Evolutionary conservation across 495 filamentous ascomycete genomes (phyloP).

Genomic region (Tuber umbilicatum): DNA sequence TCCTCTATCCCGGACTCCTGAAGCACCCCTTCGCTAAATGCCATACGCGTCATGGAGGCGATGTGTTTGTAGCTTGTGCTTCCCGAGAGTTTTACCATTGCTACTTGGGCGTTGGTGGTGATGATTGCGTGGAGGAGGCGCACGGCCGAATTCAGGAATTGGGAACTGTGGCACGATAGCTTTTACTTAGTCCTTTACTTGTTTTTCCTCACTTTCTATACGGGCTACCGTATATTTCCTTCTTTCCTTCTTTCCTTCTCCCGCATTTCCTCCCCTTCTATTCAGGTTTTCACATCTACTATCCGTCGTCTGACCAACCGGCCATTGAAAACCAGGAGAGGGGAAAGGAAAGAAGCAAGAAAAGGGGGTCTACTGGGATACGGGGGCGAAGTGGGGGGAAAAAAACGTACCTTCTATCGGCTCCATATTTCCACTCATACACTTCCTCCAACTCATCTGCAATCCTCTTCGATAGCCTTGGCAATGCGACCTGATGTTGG

Average conservation of each 20-base stretch:
- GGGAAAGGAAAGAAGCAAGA: neutral
- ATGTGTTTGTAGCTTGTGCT: conserved; percentile 57
- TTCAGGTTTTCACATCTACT: conserved; percentile 4
- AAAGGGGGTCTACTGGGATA: conserved; percentile 2
- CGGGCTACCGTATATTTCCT: neutral
- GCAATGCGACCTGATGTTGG: conserved; percentile 51
- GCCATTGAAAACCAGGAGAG: neutral
- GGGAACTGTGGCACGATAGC: conserved; percentile 34
- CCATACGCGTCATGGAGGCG: conserved; percentile 59
- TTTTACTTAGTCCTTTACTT: neutral
- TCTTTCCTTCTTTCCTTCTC: conserved; percentile 2
- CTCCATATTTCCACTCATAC: conserved; percentile 49
- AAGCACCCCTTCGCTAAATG: conserved; percentile 58
- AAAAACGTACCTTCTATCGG: conserved; percentile 27
- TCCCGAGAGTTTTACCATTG: conserved; percentile 53
- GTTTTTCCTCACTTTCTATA: neutral
- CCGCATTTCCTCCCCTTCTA: conserved; percentile 2
- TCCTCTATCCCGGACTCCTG: conserved; percentile 62
- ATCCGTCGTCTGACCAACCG: conserved; percentile 10
- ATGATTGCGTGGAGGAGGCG: conserved; percentile 57
- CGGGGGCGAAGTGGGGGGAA: conserved; percentile 26
- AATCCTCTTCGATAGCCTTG: conserved; percentile 57
- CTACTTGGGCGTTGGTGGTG: conserved; percentile 46
- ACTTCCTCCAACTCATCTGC: conserved; percentile 58
- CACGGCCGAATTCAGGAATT: conserved; percentile 56